Conservation (phyloP, 2,329 filamentous ascomycete species). For the Pseudogymnoascus sp. region DNA sequence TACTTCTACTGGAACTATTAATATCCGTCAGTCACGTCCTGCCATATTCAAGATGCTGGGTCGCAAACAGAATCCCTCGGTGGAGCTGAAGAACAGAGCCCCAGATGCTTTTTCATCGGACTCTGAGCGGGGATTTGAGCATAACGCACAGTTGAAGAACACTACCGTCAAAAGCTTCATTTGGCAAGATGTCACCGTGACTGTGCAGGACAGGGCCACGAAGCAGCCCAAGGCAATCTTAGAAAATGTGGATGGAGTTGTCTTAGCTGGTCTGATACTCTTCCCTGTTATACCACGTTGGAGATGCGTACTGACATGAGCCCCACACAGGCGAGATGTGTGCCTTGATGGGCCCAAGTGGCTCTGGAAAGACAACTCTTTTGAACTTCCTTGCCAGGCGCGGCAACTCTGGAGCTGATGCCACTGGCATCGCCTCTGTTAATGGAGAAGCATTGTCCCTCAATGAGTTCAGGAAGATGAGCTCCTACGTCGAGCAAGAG, state of each 20-base stretch:
- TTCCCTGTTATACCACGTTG: conserved; percentile 8
- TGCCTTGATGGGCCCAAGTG: conserved; percentile 72
- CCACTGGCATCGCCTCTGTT: conserved; percentile 28
- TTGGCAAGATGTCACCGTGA: conserved; percentile 61
- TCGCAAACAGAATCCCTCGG: background rate
- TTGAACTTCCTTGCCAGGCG: conserved; percentile 69
- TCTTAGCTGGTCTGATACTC: conserved; percentile 45
- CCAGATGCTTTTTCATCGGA: background rate
- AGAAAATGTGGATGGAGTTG: conserved; percentile 51
- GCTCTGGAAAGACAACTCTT: conserved; percentile 76
- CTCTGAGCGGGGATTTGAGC: background rate
- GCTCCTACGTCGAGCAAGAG: conserved; percentile 74
- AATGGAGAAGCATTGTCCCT: conserved; percentile 46
- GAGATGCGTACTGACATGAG: background rate
- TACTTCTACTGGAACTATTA: background rate
- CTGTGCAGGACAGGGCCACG: conserved; percentile 61
- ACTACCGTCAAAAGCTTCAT: conserved; percentile 55
- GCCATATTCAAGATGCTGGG: background rate
- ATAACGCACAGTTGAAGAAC: conserved; percentile 46
- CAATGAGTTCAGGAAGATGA: conserved; percentile 52
- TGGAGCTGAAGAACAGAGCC: background rate
- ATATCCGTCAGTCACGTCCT: background rate
- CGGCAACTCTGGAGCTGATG: conserved; percentile 49
- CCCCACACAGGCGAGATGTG: conserved; percentile 55
- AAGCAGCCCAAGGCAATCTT: conserved; percentile 57